Base-by-base conservation (phyloP, 1,139 yeast species). In the Suhomyces terraborum region DNA sequence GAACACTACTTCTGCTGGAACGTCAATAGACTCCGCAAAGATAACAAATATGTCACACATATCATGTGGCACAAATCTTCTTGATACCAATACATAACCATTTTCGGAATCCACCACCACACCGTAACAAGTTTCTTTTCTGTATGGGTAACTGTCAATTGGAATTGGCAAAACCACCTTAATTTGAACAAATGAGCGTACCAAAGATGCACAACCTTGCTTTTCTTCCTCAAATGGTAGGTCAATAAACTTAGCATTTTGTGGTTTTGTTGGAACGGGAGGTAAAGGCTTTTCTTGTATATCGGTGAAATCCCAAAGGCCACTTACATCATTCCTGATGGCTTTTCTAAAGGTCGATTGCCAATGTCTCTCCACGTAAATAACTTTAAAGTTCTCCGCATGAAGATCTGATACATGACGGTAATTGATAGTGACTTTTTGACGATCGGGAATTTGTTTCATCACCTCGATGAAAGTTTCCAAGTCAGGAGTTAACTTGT, bases 301-400 rank as follows among this genome's bases (percentile, higher is more conserved):
- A 29, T 80, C 78, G 9, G 73, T 73, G 58, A 82, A 87, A 58
- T 89, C 95, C 97, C 97, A 91, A 23, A 88, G 62, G 3, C 98
- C 97, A 1, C 95, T 82, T 8, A 54, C 61, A 58, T 89, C 96
- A 58, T 91, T 88, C 62, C 96, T 75, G 4, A 77, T 74, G 5
- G 93, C 94, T 43, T 84, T 54, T 53, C 84, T 76, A 61, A 89
- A 84, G 20, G 83, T 73, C 8, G 83, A 75, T 45, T 77, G 73
- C 96, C 96, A 89, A 63, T 88, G 96, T 53, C 96, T 80, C 56
- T 88, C 96, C 41, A 89, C 75, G 53, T 79, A 81, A 13, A 80
- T 69, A 8, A 85, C 77, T 18, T 81, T 76, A 36, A 82, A 78
- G 36, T 79, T 69, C 36, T 84, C 85, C 1, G 88, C 77, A 58